Evolutionary conservation across 1,284 basidiomycete species (phyloP).

Genomic region (Athelia sp.): DNA sequence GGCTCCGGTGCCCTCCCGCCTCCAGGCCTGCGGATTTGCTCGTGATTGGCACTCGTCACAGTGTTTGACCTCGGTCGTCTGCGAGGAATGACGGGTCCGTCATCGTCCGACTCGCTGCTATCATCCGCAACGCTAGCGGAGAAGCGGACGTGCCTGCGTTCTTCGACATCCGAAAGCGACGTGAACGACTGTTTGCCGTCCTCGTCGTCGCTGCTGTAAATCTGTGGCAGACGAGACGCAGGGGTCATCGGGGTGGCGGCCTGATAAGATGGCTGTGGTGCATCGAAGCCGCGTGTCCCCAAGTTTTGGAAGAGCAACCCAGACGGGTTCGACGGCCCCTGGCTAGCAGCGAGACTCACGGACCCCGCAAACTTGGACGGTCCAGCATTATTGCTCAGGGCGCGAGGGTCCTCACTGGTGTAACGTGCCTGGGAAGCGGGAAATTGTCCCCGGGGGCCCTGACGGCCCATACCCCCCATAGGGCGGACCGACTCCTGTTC

Average conservation of each 20-base stretch:
- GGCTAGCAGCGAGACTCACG: not conserved
- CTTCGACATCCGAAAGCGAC: not conserved
- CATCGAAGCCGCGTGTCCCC: not conserved
- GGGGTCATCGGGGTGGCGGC: not conserved
- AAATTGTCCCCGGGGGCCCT: not conserved
- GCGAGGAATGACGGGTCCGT: no score
- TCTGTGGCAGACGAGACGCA: not conserved
- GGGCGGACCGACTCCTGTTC: not conserved
- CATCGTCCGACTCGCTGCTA: constrained; percentile 17
- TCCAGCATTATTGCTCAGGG: not conserved
- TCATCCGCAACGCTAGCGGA: not conserved
- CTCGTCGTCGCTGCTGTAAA: not conserved
- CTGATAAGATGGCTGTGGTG: not conserved
- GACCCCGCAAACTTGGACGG: not conserved
- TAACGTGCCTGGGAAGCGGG: not conserved
- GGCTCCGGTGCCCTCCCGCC: no score
- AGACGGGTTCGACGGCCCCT: not conserved
- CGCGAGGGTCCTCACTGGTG: not conserved
- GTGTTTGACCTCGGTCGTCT: no score
- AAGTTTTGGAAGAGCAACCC: not conserved
- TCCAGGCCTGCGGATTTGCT: no score
- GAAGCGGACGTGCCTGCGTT: not conserved
- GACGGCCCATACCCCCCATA: not conserved
- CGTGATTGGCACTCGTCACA: no score
- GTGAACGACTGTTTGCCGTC: not conserved